phyloP scores from a whole-genome alignment of 1,139 yeast genomes.

The Nakaseomyces bracarensis region DNA sequence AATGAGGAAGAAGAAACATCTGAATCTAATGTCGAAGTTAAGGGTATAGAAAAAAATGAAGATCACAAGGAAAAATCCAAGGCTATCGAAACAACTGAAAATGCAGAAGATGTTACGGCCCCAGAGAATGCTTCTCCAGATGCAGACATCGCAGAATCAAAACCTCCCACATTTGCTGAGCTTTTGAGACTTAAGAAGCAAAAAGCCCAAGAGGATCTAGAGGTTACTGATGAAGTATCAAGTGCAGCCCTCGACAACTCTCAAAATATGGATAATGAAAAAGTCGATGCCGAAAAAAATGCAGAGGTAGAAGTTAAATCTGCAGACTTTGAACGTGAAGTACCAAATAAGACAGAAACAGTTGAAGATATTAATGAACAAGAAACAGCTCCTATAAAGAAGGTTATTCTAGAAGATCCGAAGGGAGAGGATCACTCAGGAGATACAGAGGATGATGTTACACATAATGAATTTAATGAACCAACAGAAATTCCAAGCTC shows the following conservation, averaged over 20 bases:
- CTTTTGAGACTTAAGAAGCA: constrained; percentile 17
- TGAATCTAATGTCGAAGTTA: background rate
- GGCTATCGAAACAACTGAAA: constrained; percentile 1
- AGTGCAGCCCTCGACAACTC: no score
- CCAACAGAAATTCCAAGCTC: background rate
- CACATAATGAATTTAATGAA: constrained; percentile 1
- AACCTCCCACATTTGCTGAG: constrained; percentile 16
- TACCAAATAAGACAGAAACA: constrained; percentile 10
- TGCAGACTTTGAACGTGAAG: constrained; percentile 12
- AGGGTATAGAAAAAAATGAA: background rate
- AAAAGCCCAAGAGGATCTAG: constrained; percentile 9
- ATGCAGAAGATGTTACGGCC: background rate
- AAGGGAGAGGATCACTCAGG: background rate
- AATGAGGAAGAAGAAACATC: background rate
- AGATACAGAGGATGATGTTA: background rate
- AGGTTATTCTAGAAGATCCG: constrained; percentile 7
- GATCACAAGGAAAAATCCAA: constrained; percentile 1
- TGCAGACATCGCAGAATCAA: constrained; percentile 10
- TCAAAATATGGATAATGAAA: no score
- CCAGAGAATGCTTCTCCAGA: constrained; percentile 6
- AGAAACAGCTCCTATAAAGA: background rate
- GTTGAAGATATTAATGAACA: constrained; percentile 1
- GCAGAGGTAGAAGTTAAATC: background rate
- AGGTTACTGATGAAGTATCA: background rate
- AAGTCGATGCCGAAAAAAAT: background rate